Evolutionary conservation across 441 rosid species (phyloP).

Genomic region (Cnidoscolus chayamansa): DNA sequence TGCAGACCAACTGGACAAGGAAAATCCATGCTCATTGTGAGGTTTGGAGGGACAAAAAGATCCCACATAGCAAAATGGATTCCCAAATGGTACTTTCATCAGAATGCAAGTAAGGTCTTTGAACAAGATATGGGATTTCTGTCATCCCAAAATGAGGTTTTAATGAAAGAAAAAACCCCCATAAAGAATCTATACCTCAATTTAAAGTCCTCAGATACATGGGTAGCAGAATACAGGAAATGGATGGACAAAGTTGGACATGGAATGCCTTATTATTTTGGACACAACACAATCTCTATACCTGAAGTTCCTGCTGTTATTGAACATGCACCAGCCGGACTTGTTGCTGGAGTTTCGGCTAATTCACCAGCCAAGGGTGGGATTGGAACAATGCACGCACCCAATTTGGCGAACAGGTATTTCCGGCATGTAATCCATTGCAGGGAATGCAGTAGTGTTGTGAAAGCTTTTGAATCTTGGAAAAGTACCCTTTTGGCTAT

Average conservation of each 20-base stretch:
- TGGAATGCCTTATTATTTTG: conserved; percentile 97
- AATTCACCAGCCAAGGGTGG: conserved; percentile 85
- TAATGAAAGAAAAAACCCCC: conserved; percentile 74
- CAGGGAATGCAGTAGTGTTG: conserved; percentile 57
- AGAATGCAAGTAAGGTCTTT: conserved; percentile 76
- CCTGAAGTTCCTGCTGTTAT: conserved; percentile 72
- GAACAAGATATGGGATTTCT: conserved; percentile 96
- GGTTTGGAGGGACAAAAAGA: conserved; percentile 71
- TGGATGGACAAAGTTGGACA: conserved; percentile 98
- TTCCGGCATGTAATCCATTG: conserved; percentile 84
- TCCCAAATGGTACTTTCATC: conserved; percentile 85
- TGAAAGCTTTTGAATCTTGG: conserved; percentile 60
- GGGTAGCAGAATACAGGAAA: conserved; percentile 90
- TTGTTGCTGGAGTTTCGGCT: conserved; percentile 67
- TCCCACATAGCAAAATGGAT: conserved; percentile 46
- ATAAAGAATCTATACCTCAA: conserved; percentile 74
- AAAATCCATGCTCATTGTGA: conserved; percentile 85
- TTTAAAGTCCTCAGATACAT: conserved; percentile 74
- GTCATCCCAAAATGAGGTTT: conserved; percentile 81
- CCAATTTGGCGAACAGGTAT: conserved; percentile 67
- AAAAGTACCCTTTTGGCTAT: conserved; percentile 48
- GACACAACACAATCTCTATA: conserved; percentile 66
- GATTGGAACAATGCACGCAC: conserved; percentile 64
- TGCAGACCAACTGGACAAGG: conserved; percentile 97
- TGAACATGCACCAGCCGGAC: conserved; percentile 88